Evolutionary conservation across 495 filamentous ascomycete species (phyloP).

Genomic region (Penicillium daleae): DNA sequence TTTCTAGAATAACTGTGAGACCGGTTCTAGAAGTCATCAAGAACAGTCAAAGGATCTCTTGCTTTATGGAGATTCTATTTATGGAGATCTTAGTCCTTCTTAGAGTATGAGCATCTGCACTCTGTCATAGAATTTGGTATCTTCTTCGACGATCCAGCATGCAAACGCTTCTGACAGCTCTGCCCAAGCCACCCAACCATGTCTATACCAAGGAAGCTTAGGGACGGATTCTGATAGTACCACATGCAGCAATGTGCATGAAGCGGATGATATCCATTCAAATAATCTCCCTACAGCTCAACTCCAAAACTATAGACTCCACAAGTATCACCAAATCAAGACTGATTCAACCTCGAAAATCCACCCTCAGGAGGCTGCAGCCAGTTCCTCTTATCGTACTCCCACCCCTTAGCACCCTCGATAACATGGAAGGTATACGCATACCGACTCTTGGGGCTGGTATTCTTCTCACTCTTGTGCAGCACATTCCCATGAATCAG

Average conservation of each 20-base stretch:
- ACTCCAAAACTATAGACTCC: neutral
- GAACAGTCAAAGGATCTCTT: too few relatives aligned
- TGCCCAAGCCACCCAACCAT: neutral
- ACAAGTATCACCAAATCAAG: neutral
- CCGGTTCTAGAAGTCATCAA: too few relatives aligned
- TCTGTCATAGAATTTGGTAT: neutral
- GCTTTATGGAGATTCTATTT: too few relatives aligned
- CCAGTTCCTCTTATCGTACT: constrained; percentile 91
- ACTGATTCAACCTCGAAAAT: constrained; percentile 67
- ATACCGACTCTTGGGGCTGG: constrained; percentile 80
- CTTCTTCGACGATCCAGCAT: neutral
- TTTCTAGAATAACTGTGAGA: too few relatives aligned
- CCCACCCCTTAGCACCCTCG: constrained; percentile 71
- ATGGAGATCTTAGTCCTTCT: neutral
- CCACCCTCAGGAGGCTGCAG: constrained; percentile 79
- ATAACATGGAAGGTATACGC: constrained; percentile 99
- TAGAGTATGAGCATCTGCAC: neutral
- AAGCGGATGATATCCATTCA: neutral
- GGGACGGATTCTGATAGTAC: neutral
- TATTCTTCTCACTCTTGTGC: constrained; percentile 94
- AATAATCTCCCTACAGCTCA: neutral
- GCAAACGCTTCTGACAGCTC: neutral
- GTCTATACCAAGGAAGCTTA: neutral
- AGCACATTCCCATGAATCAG: constrained; percentile 95
- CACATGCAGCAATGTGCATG: neutral